Evolutionary conservation across 192 early-diverging fungal species (phyloP).

Genomic region (Coemansia sp.): DNA sequence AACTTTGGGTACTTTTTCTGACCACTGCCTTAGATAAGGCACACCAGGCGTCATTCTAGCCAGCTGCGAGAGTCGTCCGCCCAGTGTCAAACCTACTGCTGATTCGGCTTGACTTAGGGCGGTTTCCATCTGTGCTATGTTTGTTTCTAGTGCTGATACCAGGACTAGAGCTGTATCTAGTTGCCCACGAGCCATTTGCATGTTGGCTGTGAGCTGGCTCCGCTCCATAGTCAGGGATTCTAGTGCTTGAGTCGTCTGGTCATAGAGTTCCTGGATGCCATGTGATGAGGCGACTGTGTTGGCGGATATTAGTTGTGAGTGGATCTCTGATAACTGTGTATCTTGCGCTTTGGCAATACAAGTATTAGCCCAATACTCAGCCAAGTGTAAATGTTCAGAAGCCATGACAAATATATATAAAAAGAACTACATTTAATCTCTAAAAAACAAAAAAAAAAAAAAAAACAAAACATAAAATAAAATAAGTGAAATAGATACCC

Average conservation of each 20-base stretch:
- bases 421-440: too few species aligned
- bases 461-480: not conserved
- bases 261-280: not conserved
- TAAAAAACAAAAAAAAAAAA: not conserved
- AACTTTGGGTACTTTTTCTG: slow-evolving; percentile 17
- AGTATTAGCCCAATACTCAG: slow-evolving; percentile 24
- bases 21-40: slow-evolving; percentile 48
- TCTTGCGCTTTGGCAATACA: slow-evolving; percentile 17
- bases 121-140: slow-evolving; percentile 20
- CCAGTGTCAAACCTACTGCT: slow-evolving; percentile 31
- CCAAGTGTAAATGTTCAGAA: slow-evolving; percentile 30
- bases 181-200: not conserved
- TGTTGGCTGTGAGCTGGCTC: not conserved
- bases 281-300: not conserved
- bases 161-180: slow-evolving; percentile 6
- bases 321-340: slow-evolving; percentile 1
- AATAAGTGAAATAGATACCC: not conserved
- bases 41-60: slow-evolving; percentile 13
- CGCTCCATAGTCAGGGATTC: not conserved
- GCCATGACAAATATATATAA: not conserved
- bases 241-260: not conserved
- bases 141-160: slow-evolving; percentile 20
- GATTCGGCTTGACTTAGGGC: slow-evolving; percentile 31
- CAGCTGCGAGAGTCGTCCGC: slow-evolving; percentile 31
- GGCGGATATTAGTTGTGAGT: not conserved